phyloP scores from a whole-genome alignment of 1,284 basidiomycete species.

The Inonotus hispidus region DNA sequence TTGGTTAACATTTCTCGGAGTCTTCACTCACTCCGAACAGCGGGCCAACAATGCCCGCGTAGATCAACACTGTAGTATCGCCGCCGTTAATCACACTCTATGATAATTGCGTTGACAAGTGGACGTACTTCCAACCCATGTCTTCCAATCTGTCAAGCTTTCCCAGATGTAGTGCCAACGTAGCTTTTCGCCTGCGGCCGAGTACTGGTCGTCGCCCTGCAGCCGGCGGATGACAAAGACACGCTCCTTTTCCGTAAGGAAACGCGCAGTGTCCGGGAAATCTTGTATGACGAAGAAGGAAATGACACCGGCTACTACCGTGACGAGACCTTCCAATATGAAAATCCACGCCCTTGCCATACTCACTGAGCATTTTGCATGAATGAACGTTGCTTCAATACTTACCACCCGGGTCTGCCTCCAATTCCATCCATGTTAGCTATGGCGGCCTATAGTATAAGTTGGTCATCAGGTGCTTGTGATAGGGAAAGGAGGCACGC shows the following conservation, averaged over 20 bases:
- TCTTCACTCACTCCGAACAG: slow-evolving; percentile 35
- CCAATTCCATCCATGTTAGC: slow-evolving; percentile 64
- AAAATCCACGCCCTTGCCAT: slow-evolving; percentile 65
- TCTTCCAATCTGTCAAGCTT: slow-evolving; percentile 68
- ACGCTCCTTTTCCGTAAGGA: slow-evolving; percentile 65
- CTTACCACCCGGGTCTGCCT: slow-evolving; percentile 46
- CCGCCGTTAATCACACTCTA: not conserved
- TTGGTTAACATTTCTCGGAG: not conserved
- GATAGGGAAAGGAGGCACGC: slow-evolving; percentile 22
- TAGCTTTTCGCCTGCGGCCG: slow-evolving; percentile 64
- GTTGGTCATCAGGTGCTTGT: not conserved
- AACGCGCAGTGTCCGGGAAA: slow-evolving; percentile 76
- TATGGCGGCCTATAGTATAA: slow-evolving; percentile 50
- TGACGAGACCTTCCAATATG: slow-evolving; percentile 60
- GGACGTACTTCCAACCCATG: slow-evolving; percentile 53
- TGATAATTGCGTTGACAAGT: not conserved
- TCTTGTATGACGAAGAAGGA: slow-evolving; percentile 79
- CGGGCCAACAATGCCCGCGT: slow-evolving; percentile 33
- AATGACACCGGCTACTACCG: slow-evolving; percentile 55
- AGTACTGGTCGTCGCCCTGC: slow-evolving; percentile 67
- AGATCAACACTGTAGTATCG: slow-evolving; percentile 21
- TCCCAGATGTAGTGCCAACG: slow-evolving; percentile 55
- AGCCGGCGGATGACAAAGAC: slow-evolving; percentile 62
- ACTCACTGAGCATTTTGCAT: slow-evolving; percentile 15
- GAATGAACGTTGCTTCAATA: not conserved